Conservation (phyloP, 352 stramenopile species). For the Globisporangium carolinianum region DNA sequence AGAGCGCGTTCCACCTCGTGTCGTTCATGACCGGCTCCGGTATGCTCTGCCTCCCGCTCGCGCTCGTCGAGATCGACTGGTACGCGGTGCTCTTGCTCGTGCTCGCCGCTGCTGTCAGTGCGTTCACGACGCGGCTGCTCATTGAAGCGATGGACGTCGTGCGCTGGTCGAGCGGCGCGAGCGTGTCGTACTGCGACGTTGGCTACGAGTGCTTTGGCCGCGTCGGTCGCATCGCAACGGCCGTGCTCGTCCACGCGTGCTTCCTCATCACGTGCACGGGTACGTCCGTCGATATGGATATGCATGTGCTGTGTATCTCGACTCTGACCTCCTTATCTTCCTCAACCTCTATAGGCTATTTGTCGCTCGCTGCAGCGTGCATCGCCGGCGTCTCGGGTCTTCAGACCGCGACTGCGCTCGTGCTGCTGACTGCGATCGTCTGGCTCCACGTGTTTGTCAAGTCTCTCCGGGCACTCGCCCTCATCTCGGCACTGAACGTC, state of each 20-base stretch:
- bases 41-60: constrained; percentile 63
- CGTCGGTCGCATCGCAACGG: constrained; percentile 31
- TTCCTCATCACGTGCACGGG: constrained; percentile 57
- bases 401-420: constrained; percentile 44
- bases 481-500: constrained; percentile 69
- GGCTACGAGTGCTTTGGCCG: constrained; percentile 58
- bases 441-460: constrained; percentile 67
- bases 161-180: constrained; percentile 52
- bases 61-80: constrained; percentile 76
- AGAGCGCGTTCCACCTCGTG: constrained; percentile 62
- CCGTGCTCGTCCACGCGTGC: constrained; percentile 40
- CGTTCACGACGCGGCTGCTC: constrained; percentile 62
- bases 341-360: constrained; percentile 20
- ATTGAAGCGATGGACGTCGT: constrained; percentile 64
- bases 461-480: constrained; percentile 46
- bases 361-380: constrained; percentile 49
- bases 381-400: constrained; percentile 55
- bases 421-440: constrained; percentile 37
- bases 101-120: constrained; percentile 36
- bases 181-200: constrained; percentile 65
- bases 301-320: background rate
- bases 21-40: constrained; percentile 73
- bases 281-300: constrained; percentile 1
- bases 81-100: constrained; percentile 58
- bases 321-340: background rate